Conservation (phyloP, 2,329 filamentous ascomycete genomes). For the Ophiocordyceps camponoti-saundersi region DNA sequence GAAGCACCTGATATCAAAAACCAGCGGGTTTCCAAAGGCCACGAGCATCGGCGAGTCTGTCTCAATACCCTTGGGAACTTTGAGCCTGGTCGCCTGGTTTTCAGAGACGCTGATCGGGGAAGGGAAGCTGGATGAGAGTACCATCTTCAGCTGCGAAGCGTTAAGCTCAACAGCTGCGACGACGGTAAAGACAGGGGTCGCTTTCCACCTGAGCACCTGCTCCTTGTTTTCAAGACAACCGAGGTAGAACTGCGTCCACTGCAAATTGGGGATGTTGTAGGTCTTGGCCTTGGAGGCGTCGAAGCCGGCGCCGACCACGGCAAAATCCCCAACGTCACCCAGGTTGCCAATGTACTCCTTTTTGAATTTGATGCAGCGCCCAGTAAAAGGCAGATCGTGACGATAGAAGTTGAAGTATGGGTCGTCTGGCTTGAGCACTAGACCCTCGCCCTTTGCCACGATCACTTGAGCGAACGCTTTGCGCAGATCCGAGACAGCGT, state of each 20-base stretch:
- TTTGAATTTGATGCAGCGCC: slow-evolving; percentile 65
- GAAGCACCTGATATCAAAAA: slow-evolving; percentile 68
- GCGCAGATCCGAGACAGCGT: slow-evolving; percentile 37
- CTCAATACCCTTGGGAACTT: slow-evolving; percentile 26
- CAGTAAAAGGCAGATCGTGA: slow-evolving; percentile 18
- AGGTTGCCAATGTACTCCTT: slow-evolving; percentile 66
- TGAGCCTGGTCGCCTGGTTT: slow-evolving; percentile 25
- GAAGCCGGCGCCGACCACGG: slow-evolving; percentile 59
- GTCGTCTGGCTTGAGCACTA: slow-evolving; percentile 65
- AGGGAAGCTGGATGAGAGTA: slow-evolving; percentile 31
- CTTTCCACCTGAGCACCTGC: slow-evolving; percentile 30
- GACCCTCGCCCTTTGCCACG: slow-evolving; percentile 51
- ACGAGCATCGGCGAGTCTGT: slow-evolving; percentile 24
- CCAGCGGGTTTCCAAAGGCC: slow-evolving; percentile 52
- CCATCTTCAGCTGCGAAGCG: slow-evolving; percentile 28
- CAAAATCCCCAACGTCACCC: slow-evolving; percentile 72
- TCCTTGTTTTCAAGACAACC: slow-evolving; percentile 58
- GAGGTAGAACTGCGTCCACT: slow-evolving; percentile 69
- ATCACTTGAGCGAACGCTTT: slow-evolving; percentile 53
- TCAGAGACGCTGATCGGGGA: slow-evolving; percentile 18
- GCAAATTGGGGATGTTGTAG: slow-evolving; percentile 33
- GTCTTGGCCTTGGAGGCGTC: slow-evolving; percentile 43
- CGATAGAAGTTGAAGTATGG: slow-evolving; percentile 51
- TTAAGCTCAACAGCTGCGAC: slow-evolving; percentile 46
- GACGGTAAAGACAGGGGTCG: slow-evolving; percentile 45